Evolutionary conservation across 148 eudicot genomes (phyloP).

Genomic region (Rhododendron ovatum): DNA sequence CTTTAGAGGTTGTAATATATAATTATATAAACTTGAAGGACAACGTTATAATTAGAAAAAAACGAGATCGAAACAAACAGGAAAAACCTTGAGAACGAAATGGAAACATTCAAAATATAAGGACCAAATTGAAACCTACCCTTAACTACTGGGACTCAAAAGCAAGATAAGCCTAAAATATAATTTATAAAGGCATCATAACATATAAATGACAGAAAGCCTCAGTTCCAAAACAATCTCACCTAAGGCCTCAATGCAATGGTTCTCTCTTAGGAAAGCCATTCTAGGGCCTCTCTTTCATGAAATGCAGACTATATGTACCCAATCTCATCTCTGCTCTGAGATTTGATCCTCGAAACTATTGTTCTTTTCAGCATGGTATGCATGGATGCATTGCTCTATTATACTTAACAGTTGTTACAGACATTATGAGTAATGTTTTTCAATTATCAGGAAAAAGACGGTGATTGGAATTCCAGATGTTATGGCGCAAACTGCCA

Average conservation of each 20-base stretch:
- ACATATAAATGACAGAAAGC: background rate
- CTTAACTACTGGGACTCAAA: too few relatives aligned
- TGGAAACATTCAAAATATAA: too few relatives aligned
- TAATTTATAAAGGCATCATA: background rate
- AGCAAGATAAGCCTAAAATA: too few relatives aligned
- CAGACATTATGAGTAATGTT: background rate
- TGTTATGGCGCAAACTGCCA: background rate
- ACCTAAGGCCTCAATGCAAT: background rate
- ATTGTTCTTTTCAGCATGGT: background rate
- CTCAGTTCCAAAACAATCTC: background rate
- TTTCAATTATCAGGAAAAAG: background rate
- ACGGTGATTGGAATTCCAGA: background rate
- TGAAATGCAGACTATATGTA: background rate
- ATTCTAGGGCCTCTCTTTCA: background rate
- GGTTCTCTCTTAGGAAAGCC: background rate
- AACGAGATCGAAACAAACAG: too few relatives aligned
- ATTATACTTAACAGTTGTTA: too few relatives aligned
- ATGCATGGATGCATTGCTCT: background rate
- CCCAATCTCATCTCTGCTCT: background rate
- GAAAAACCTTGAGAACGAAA: too few relatives aligned
- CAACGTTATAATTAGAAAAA: too few relatives aligned
- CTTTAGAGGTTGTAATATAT: too few relatives aligned
- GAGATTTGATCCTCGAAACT: background rate
- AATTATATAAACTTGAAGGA: too few relatives aligned
- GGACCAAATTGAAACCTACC: too few relatives aligned